A percentile compares a stretch with the other conserved stretches of the same genome.
These are phyloP conservation scores for Sarocladium strictum DNA, from an alignment of 2,329 filamentous ascomycete genomes.

Conservation along the genomic window DNA sequence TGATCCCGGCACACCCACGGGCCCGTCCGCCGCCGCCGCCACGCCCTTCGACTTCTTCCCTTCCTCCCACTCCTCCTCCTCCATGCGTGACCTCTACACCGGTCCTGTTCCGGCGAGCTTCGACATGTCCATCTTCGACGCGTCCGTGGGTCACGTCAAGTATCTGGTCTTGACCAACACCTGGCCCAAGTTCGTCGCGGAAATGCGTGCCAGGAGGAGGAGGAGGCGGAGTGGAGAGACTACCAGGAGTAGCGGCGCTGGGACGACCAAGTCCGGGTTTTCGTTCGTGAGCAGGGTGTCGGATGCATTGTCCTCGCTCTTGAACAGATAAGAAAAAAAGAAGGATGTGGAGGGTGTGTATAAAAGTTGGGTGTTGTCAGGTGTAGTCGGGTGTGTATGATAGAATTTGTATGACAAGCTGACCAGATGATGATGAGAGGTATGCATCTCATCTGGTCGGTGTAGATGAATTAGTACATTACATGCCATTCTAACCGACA, in stretches of 20 bases:
- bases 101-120: conserved; percentile 42
- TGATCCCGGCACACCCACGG: too few species aligned
- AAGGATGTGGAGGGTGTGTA: too few species aligned
- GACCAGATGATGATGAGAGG: too few species aligned
- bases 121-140: conserved; percentile 50
- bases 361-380: too few species aligned
- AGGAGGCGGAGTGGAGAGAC: not conserved
- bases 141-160: conserved; percentile 55
- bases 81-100: conserved; percentile 9
- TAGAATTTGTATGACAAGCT: not conserved
- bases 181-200: conserved; percentile 55
- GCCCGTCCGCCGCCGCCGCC: conserved; percentile 27
- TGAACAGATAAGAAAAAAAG: not conserved
- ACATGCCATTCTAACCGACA: too few species aligned
- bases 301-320: not conserved
- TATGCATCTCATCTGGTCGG: too few species aligned
- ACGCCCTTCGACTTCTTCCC: conserved; percentile 35
- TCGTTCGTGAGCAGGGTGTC: not conserved
- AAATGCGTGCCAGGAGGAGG: conserved; percentile 18
- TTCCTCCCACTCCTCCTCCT: conserved; percentile 7
- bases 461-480: too few species aligned
- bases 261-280: not conserved
- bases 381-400: not conserved
- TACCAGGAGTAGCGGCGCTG: not conserved
- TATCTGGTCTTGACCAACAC: conserved; percentile 65